Evolutionary conservation across 2,329 filamentous ascomycete species (phyloP), one percentile per base, ranked within the genome.

Genomic region (Aspergillus ruber): DNA sequence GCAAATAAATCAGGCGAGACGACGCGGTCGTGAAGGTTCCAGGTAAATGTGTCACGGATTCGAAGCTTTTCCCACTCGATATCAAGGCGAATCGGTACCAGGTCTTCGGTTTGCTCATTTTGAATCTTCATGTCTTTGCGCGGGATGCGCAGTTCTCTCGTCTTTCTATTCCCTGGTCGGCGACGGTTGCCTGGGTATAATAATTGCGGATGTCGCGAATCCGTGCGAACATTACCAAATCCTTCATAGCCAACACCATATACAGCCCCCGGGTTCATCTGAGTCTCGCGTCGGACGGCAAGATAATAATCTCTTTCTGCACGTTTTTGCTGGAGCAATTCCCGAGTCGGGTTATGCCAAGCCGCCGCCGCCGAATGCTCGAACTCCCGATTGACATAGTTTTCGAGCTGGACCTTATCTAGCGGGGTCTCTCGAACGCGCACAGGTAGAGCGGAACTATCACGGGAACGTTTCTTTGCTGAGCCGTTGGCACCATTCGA

Each of bases 1-100:
- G 90, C 88, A 66, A 97, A 97, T 9, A 93, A 69, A 48, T 95
- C 86, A 17, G 85, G 81, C 18, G 82, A 78, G 3, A 94, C 81
- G 10, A 93, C 79, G 49, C 90, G 85, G 66, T 98, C 93, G 71
- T 96, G 88, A 32, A 97, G 77, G 67, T 98, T 98, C 90, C 91
- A 98, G 3, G 93, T 97, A 58, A 98, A 96, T 1, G 93, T 97
- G 68, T 98, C 93, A 66, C 93, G 86, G 51, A 98, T 77, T 70
- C 93, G 93, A 59, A 97, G 82, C 73, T 95, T 95, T 56, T 97
- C 91, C 79, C 88, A 87, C 62, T 98, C 93, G 43, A 97, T 88
- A 60, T 98, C 93, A 46, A 98, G 73, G 42, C 93, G 82, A 55
- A 98, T 80, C 2, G 93, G 93, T 1, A 97, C 88, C 46, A 98